Evolutionary conservation across 805 yeast genomes (phyloP), one percentile per base, ranked within the genome.

Genomic region (Lachancea kluyveri): DNA sequence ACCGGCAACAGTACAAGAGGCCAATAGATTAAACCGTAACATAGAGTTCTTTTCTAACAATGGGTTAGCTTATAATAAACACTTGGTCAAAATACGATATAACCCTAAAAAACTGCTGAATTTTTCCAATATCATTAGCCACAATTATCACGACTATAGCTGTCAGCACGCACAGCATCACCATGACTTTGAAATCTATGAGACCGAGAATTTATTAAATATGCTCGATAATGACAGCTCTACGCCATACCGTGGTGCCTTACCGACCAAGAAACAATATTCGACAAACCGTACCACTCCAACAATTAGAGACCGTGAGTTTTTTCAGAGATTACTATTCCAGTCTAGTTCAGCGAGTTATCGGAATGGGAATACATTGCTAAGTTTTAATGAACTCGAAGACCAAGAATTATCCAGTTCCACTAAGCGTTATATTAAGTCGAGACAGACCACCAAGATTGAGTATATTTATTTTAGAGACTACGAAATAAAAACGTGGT

Each of bases 401-500:
- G 52, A 47, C 26, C 40, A 49, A 34, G 50, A 46, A 29, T 19
- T 32, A 8, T n/a, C n/a, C n/a, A n/a, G n/a, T n/a, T 23, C 18
- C 14, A 30, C 29, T n/a, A 30, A 32, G 15, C 16, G 28, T 7
- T 27, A 19, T 15, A 35, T 22, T 23, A 28, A 20, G 20, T 54
- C 39, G 28, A 46, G 43, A 14, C 49, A 45, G 35, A 53, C 48
- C 25, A 39, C 23, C 48, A 59, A 31, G 62, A 70, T 82, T 24
- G 67, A 70, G 29, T 72, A 72, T 35, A 77, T 88, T 15, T 86
- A 78, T 45, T 76, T 88, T 42, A 73, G 86, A 21, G 70, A 70
- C 26, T 73, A 60, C 54, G 87, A 81, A 51, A 83, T 92, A 17
- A 82, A 80, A 39, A 84, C 96, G 0, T 86, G 96, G 95, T 88